Evolutionary conservation across 176 grass and related monocot genomes (phyloP).

Genomic region (Phyllostachys edulis): DNA sequence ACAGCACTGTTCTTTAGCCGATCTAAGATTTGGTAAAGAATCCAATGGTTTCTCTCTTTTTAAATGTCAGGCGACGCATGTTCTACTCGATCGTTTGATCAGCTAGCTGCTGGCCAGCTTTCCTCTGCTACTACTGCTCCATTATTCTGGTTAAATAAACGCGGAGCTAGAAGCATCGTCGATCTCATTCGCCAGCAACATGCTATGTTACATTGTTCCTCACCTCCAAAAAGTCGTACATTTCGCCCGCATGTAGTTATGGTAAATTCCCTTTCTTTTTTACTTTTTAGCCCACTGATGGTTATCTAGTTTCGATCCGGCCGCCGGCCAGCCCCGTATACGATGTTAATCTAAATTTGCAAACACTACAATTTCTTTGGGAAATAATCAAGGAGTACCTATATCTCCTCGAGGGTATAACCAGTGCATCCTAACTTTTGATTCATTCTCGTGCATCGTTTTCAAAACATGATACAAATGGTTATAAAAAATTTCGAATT

Average conservation of each 20-base stretch:
- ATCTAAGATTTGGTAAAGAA: constrained; percentile 5
- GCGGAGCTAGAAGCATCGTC: constrained; percentile 16
- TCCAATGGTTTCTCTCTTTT: constrained; percentile 1
- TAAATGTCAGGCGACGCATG: background rate
- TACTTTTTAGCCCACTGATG: background rate
- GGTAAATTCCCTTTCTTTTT: background rate
- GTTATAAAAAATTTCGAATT: too few species aligned
- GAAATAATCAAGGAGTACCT: too few species aligned
- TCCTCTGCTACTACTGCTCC: constrained; percentile 10
- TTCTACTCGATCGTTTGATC: constrained; percentile 16
- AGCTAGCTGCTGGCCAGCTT: constrained; percentile 20
- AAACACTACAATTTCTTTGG: too few species aligned
- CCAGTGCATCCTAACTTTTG: too few species aligned
- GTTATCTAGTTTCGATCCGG: background rate
- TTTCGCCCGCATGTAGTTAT: background rate
- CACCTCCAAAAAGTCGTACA: background rate
- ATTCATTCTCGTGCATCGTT: too few species aligned
- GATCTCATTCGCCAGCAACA: constrained; percentile 26
- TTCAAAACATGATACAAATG: too few species aligned
- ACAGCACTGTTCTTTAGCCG: background rate
- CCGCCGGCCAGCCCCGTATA: too few species aligned
- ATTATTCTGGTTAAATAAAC: constrained; percentile 6
- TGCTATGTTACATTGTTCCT: constrained; percentile 28
- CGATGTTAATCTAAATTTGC: too few species aligned
- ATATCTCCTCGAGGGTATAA: too few species aligned